Base-by-base conservation (phyloP, 441 rosid genomes). In the Capsella rubella region DNA sequence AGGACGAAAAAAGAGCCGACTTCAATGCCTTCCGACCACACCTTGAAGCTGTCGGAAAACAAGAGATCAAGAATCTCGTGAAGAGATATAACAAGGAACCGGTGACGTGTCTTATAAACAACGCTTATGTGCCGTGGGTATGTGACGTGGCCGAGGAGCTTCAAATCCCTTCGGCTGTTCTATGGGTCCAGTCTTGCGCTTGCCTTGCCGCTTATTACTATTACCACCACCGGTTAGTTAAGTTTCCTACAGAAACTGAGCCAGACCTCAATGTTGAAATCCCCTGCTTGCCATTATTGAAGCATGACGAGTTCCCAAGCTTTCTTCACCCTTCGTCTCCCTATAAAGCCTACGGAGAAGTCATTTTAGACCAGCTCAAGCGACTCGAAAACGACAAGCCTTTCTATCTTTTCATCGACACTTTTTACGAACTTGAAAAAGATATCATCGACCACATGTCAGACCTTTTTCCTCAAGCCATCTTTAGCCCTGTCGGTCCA, bases 111-210 rank as follows among this genome's bases (percentile, higher is more conserved):
- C 76, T 89, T 4, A 82, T 89, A 61, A 88, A 82, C 74, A 88
- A 88, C 70, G 87, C 93, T 15, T 91, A 82, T 76, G 80, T 90
- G 6, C 90, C 93, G 0, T 91, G 95, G 95, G 93, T 83, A n/a
- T 84, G 89, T 0, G 92, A 88, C 56, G 87, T 89, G 5, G 97
- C 92, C 1, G 82, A 80, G 51, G 57, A 64, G 49, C 84, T 91
- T 3, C 87, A 85, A 31, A 67, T 91, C 29, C 92, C 95, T 47
- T 89, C 87, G 8, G 95, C 95, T 2, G 73, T 89, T 83, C 87
- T 89, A 16, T 91, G 95, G 97, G 88, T 91, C 16, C 92, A 91
- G 69, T 88, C 95, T 5, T 88, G 90, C 8, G 90, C 89, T 5
- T 86, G 85, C 69, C 83, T 88, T n/a, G 52, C 88, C 0, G 72